These are phyloP conservation scores for Austropuccinia psidii DNA, from an alignment of 1,284 basidiomycete species.

Conservation along the genomic window DNA sequence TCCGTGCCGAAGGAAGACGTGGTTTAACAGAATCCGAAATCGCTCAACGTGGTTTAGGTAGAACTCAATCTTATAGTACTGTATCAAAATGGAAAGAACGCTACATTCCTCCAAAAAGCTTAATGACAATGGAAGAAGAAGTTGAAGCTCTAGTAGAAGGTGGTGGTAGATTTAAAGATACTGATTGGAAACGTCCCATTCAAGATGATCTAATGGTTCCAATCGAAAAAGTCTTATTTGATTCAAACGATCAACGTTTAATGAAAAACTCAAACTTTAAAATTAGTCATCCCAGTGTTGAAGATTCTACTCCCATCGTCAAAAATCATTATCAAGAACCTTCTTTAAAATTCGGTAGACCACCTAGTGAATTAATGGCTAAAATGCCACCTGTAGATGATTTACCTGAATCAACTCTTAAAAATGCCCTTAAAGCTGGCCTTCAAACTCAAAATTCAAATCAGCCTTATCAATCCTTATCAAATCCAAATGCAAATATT, in stretches of 20 bases:
- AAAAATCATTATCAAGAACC: constrained; percentile 39
- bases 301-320: constrained; percentile 53
- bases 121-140: constrained; percentile 63
- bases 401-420: constrained; percentile 35
- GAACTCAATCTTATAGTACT: constrained; percentile 61
- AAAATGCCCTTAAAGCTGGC: constrained; percentile 2
- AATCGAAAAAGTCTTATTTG: constrained; percentile 46
- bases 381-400: constrained; percentile 33
- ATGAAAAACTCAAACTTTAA: constrained; percentile 40
- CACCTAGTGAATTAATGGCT: constrained; percentile 34
- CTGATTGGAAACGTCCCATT: constrained; percentile 43
- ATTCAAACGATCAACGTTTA: constrained; percentile 45
- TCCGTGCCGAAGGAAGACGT: constrained; percentile 51
- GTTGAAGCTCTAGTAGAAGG: constrained; percentile 92
- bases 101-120: constrained; percentile 65
- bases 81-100: constrained; percentile 74
- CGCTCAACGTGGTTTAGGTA: constrained; percentile 41
- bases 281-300: constrained; percentile 39
- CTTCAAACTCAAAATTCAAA: too few relatives aligned
- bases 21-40: constrained; percentile 48
- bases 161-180: constrained; percentile 53
- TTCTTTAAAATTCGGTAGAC: constrained; percentile 34
- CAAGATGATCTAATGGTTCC: constrained; percentile 45
- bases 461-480: not conserved
- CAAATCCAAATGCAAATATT: too few relatives aligned